Evolutionary conservation across 2,329 filamentous ascomycete species (phyloP).

Genomic region (Aureobasidium lini): DNA sequence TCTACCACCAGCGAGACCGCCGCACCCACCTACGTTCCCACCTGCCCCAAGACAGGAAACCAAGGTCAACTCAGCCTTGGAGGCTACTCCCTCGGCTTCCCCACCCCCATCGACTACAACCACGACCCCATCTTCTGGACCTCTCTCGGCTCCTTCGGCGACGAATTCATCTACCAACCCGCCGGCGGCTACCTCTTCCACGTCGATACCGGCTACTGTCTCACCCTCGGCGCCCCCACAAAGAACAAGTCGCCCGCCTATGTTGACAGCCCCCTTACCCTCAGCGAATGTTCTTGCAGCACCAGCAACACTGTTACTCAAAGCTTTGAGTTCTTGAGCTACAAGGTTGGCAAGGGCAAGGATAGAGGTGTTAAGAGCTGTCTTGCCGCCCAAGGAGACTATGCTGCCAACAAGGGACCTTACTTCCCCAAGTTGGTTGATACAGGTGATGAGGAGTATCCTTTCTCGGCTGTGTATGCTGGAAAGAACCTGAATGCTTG

Average conservation of each 20-base stretch:
- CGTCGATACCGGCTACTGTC: not conserved
- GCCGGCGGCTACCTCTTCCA: not conserved
- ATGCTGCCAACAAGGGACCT: not conserved
- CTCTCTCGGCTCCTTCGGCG: not conserved
- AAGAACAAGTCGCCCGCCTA: not conserved
- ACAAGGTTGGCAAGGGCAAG: not conserved
- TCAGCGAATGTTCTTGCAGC: not conserved
- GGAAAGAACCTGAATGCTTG: not conserved
- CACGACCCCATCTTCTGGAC: not conserved
- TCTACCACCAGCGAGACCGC: not conserved
- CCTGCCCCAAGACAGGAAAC: not conserved
- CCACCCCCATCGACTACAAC: not conserved
- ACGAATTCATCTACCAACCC: slow-evolving; percentile 1
- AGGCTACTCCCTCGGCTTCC: slow-evolving; percentile 1
- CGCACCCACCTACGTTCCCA: not conserved
- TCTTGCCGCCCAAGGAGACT: not conserved
- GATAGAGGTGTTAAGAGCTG: not conserved
- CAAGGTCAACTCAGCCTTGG: slow-evolving; percentile 6
- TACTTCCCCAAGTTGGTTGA: not conserved
- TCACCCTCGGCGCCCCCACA: not conserved
- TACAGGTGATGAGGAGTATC: not conserved
- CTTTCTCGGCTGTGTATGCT: slow-evolving; percentile 3
- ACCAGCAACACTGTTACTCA: not conserved
- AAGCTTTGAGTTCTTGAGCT: not conserved
- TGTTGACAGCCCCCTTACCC: not conserved